Base-by-base conservation (phyloP, 1,139 yeast species). In the Pichia cactophila region DNA sequence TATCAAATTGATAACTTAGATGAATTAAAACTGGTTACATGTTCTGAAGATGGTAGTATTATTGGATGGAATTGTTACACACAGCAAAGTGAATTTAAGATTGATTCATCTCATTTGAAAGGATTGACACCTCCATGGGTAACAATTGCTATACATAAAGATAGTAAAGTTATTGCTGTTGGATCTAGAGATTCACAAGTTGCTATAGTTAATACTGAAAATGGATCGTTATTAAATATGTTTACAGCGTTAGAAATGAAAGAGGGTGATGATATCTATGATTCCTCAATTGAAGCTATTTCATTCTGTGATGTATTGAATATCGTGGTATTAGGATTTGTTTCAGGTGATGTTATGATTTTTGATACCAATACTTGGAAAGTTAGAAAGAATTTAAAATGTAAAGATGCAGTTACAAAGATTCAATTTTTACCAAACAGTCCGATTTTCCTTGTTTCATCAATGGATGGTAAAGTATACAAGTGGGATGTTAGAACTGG, bases 401-500 rank as follows among this genome's bases (percentile, higher is more conserved):
- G 86, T 45, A 83, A 78, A 35, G 97, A 89, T 58, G 86, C 97
- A 5, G 78, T 89, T 47, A 94, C 98, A 14, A 83, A 85, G 63
- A 71, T 92, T 49, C 70, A 76, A 59, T 90, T 92, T 58, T 70
- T 86, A 28, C 69, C 70, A 26, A 72, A 77, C 31, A 64, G 77
- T 3, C 83, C 90, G 3, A 58, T 74, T 46, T 70, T 92, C 49
- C 69, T 86, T 41, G 94, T 86, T 1, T 75, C 89, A 4, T 79
- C 86, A 50, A 86, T 88, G 81, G 86, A 89, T 62, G 97, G 97
- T 48, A 79, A 78, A 58, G 77, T 92, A 39, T 83, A 83, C 67
- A 82, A 84, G 66, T 89, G 90, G 86, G 97, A 94, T 67, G 82
- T 86, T 10, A 81, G 96, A 70, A 83, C 89, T 3, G 95, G 96